Conservation (phyloP, 163 green algal genomes). For the Prototheca cutis region DNA sequence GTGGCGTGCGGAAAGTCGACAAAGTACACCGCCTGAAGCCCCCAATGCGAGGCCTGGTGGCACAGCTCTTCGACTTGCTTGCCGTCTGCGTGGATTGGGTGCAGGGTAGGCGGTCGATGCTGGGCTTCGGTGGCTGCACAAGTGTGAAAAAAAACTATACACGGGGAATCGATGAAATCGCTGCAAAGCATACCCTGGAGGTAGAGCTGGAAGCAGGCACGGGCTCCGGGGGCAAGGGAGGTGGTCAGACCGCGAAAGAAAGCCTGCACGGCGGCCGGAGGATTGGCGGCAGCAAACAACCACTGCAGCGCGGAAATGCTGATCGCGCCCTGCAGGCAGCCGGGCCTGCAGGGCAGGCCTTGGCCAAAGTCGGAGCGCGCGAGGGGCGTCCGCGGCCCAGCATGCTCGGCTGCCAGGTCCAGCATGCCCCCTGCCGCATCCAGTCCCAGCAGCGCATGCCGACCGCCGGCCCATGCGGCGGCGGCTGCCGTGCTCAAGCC, state of each 20-base stretch:
- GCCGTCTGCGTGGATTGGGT: too few species aligned
- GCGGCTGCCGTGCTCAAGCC: slow-evolving; percentile 24
- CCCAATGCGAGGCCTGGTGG: too few species aligned
- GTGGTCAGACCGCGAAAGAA: slow-evolving; percentile 23
- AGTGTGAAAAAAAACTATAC: not conserved
- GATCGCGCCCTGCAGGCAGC: slow-evolving; percentile 25
- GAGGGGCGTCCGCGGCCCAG: not conserved
- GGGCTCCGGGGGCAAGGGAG: slow-evolving; percentile 10
- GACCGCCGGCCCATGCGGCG: not conserved
- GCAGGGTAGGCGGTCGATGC: too few species aligned
- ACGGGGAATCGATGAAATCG: not conserved
- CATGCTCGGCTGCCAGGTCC: not conserved
- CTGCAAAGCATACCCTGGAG: slow-evolving; percentile 9
- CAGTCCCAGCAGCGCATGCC: slow-evolving; percentile 24
- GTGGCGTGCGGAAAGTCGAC: slow-evolving; percentile 37
- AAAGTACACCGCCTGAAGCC: slow-evolving; percentile 19
- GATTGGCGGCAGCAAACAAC: slow-evolving; percentile 22
- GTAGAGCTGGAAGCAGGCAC: slow-evolving; percentile 39
- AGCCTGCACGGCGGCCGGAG: not conserved
- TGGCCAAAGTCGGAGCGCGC: slow-evolving; percentile 22
- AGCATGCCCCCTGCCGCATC: slow-evolving; percentile 42
- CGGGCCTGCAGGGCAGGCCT: slow-evolving; percentile 23
- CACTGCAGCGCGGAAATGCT: slow-evolving; percentile 46
- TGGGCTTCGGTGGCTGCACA: too few species aligned
- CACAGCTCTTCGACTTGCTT: too few species aligned